These are phyloP conservation scores for Exophiala dermatitidis DNA, from an alignment of 2,329 filamentous ascomycete species.

Conservation along the genomic window DNA sequence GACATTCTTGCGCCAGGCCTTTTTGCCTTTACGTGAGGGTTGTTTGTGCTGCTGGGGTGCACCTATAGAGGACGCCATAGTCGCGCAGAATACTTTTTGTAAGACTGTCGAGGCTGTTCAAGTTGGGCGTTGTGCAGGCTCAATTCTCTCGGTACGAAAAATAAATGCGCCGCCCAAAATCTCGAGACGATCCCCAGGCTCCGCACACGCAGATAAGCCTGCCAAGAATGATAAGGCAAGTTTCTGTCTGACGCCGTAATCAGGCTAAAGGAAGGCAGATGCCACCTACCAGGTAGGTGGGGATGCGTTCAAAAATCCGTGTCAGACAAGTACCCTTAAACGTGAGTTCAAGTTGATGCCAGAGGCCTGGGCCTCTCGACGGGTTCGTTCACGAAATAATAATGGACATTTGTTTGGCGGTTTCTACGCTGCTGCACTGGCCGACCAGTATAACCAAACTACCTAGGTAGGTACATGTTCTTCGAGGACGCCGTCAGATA, in stretches of 20 bases:
- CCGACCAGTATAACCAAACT: no score
- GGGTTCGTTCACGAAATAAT: no score
- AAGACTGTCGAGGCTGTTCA: neutral
- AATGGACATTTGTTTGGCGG: no score
- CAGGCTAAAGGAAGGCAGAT: neutral
- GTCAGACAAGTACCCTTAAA: neutral
- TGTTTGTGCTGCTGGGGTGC: slow-evolving; percentile 43
- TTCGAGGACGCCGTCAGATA: no score
- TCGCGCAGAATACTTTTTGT: neutral
- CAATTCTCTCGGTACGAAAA: neutral
- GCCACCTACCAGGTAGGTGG: neutral
- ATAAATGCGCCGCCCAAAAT: neutral
- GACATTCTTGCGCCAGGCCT: slow-evolving; percentile 97
- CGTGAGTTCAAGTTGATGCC: no score
- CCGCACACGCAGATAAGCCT: neutral
- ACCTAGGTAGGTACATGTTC: no score
- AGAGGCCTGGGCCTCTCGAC: no score
- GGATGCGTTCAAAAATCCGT: neutral
- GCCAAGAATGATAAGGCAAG: neutral
- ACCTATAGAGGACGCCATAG: slow-evolving; percentile 1
- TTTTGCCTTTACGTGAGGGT: slow-evolving; percentile 92
- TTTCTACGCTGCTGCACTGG: no score
- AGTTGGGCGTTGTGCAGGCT: neutral
- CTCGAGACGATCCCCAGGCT: neutral
- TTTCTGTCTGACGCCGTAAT: neutral